A percentile compares a stretch with the other conserved stretches of the same genome.
Evolutionary conservation across 2,329 filamentous ascomycete species (phyloP).

Genomic region (Fusarium sp.): DNA sequence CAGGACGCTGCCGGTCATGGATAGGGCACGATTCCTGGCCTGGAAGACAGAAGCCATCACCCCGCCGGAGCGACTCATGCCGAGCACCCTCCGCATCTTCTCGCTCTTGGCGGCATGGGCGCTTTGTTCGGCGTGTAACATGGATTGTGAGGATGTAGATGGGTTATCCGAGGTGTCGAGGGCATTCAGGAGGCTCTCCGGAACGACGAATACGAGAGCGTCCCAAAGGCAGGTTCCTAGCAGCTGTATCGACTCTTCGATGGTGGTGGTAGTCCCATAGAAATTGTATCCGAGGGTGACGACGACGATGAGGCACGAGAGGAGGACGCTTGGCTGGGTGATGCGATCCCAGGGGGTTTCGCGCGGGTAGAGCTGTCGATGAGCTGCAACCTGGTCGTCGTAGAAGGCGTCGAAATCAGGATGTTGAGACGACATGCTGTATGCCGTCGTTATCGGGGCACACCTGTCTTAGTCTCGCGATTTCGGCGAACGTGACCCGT

Average conservation of each 20-base stretch:
- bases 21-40: constrained; percentile 70
- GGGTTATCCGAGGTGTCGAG: constrained; percentile 70
- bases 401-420: constrained; percentile 54
- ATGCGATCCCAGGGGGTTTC: constrained; percentile 52
- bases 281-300: constrained; percentile 54
- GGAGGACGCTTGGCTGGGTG: constrained; percentile 54
- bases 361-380: constrained; percentile 50
- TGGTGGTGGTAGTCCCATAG: constrained; percentile 53
- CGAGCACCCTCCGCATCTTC: constrained; percentile 74
- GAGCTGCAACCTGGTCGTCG: constrained; percentile 54
- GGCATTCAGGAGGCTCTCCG: constrained; percentile 70
- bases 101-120: constrained; percentile 75
- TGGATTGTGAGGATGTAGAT: constrained; percentile 59
- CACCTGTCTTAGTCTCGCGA: constrained; percentile 41
- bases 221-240: constrained; percentile 71
- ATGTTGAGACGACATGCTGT: constrained; percentile 55
- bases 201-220: constrained; percentile 69
- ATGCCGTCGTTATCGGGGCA: constrained; percentile 34
- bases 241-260: constrained; percentile 48
- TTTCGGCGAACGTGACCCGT: constrained; percentile 36
- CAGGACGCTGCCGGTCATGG: constrained; percentile 64
- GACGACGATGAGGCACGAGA: constrained; percentile 54
- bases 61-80: constrained; percentile 68
- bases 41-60: constrained; percentile 72
- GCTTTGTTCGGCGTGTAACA: constrained; percentile 56